These are phyloP conservation scores for Seminavis robusta DNA, from an alignment of 108 stramenopile species.

Conservation along the genomic window DNA sequence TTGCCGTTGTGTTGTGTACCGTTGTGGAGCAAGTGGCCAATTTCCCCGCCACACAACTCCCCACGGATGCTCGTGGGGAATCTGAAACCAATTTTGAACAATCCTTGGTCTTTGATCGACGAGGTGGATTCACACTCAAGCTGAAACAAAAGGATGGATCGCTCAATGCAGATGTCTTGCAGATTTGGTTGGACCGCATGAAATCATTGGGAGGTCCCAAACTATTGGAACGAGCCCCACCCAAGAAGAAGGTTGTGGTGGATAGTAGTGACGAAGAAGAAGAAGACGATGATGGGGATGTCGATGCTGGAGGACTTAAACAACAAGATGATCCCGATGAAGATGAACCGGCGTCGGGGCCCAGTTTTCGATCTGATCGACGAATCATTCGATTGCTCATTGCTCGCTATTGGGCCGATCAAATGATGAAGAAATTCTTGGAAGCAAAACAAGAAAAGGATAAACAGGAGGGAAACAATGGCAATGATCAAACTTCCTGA, in stretches of 20 bases:
- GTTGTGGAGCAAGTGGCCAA: slow-evolving; percentile 80
- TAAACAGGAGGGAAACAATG: no score
- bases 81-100: slow-evolving; percentile 63
- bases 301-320: slow-evolving; percentile 19
- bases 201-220: slow-evolving; percentile 67
- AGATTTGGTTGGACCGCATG: slow-evolving; percentile 44
- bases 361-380: slow-evolving; percentile 79
- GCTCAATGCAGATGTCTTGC: slow-evolving; percentile 9
- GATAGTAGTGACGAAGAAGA: slow-evolving; percentile 18
- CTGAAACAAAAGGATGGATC: slow-evolving; percentile 8
- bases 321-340: slow-evolving; percentile 9
- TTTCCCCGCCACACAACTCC: slow-evolving; percentile 69
- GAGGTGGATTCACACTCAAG: slow-evolving; percentile 69
- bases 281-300: slow-evolving; percentile 27
- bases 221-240: slow-evolving; percentile 50
- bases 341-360: slow-evolving; percentile 10
- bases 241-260: no score
- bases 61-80: slow-evolving; percentile 57
- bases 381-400: slow-evolving; percentile 76
- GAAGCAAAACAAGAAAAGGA: no score
- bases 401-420: slow-evolving; percentile 81
- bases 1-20: slow-evolving; percentile 65
- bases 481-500: no score
- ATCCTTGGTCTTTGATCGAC: slow-evolving; percentile 43
- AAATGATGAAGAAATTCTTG: slow-evolving; percentile 35